These are phyloP conservation scores for Ophiognomonia clavigignenti-juglandacearum DNA, from an alignment of 2,329 filamentous ascomycete genomes.

Conservation along the genomic window DNA sequence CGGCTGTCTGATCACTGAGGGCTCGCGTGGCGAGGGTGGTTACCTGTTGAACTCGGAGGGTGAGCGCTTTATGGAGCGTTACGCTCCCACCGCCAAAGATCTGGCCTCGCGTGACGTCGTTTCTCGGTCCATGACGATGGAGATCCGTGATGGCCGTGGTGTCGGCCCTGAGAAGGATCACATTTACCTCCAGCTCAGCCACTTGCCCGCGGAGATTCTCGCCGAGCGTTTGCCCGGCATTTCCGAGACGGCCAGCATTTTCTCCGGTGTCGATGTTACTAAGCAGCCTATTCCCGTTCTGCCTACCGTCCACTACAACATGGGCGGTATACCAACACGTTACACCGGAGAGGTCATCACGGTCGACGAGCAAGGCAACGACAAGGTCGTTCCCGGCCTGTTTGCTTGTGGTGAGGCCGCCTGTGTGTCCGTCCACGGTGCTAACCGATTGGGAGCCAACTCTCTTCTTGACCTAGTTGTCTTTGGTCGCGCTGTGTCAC, in stretches of 20 bases:
- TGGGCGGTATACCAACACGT: slow-evolving; percentile 97
- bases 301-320: slow-evolving; percentile 98
- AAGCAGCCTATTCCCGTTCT: slow-evolving; percentile 97
- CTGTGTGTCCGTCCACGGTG: slow-evolving; percentile 96
- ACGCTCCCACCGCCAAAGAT: slow-evolving; percentile 97
- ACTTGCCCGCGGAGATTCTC: slow-evolving; percentile 85
- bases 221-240: slow-evolving; percentile 97
- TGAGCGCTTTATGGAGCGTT: slow-evolving; percentile 99
- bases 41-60: slow-evolving; percentile 97
- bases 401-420: slow-evolving; percentile 97
- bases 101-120: slow-evolving; percentile 94
- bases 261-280: slow-evolving; percentile 92
- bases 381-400: slow-evolving; percentile 89
- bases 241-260: slow-evolving; percentile 96
- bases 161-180: slow-evolving; percentile 97
- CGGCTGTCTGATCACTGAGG: slow-evolving; percentile 96
- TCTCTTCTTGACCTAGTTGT: slow-evolving; percentile 96
- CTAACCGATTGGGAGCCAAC: slow-evolving; percentile 96
- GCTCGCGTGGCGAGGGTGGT: slow-evolving; percentile 94
- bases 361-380: slow-evolving; percentile 77
- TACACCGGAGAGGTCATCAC: slow-evolving; percentile 97
- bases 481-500: slow-evolving; percentile 94
- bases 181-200: slow-evolving; percentile 96
- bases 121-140: slow-evolving; percentile 95
- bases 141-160: slow-evolving; percentile 96